Conservation (phyloP, 176 grass and related monocot genomes). For the Bonia amplexicaulis region DNA sequence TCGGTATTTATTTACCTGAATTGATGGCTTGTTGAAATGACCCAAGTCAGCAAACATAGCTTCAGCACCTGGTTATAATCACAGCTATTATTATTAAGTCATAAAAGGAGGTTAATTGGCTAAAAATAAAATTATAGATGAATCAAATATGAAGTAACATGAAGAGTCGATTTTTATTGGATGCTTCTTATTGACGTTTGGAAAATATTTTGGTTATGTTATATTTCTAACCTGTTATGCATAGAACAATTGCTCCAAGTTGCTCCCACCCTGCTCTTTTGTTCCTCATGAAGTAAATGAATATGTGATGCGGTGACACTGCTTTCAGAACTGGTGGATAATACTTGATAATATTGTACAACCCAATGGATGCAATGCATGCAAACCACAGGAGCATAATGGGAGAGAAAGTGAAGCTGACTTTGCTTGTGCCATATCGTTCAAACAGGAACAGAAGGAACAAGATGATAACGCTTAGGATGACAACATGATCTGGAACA, state of each 20-base stretch:
- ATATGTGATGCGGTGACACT: slow-evolving; percentile 51
- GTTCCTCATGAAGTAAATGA: slow-evolving; percentile 51
- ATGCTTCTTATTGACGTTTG: neutral
- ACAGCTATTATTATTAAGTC: neutral
- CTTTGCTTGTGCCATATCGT: slow-evolving; percentile 66
- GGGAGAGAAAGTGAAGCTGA: slow-evolving; percentile 72
- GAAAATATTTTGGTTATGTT: neutral
- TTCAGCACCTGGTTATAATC: slow-evolving; percentile 62
- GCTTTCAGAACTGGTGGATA: slow-evolving; percentile 67
- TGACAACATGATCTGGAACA: slow-evolving; percentile 57
- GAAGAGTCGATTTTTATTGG: neutral
- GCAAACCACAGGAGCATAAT: slow-evolving; percentile 72
- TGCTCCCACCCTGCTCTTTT: slow-evolving; percentile 58
- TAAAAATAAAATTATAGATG: neutral
- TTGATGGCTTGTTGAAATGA: slow-evolving; percentile 72
- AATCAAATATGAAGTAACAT: neutral
- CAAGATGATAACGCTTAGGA: slow-evolving; percentile 59
- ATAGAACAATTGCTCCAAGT: slow-evolving; percentile 61
- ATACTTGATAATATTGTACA: slow-evolving; percentile 70
- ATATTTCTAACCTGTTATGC: slow-evolving; percentile 60
- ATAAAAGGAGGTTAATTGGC: neutral
- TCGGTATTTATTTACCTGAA: slow-evolving; percentile 49
- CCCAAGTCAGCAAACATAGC: slow-evolving; percentile 92
- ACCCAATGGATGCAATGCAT: slow-evolving; percentile 39
- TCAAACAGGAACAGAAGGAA: slow-evolving; percentile 59